Conservation (phyloP, 2,329 filamentous ascomycete species). For the Alternaria hordeiaustralica region DNA sequence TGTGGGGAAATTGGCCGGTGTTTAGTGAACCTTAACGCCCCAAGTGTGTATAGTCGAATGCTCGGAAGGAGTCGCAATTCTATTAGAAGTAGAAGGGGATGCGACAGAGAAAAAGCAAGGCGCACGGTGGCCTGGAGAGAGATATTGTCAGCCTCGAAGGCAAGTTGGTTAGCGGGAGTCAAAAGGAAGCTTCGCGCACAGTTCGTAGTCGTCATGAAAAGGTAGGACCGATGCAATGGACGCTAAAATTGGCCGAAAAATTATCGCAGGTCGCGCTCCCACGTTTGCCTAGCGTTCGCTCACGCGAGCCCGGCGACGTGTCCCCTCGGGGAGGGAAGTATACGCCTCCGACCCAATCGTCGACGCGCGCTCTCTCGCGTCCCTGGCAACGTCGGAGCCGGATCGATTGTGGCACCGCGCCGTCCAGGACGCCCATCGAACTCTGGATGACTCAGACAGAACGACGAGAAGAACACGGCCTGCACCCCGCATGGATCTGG, state of each 20-base stretch:
- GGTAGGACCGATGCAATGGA: conserved; percentile 11
- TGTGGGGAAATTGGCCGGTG: conserved; percentile 21
- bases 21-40: conserved; percentile 20
- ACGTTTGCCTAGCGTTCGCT: background rate
- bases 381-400: conserved; percentile 23
- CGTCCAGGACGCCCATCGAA: conserved; percentile 7
- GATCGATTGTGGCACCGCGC: conserved; percentile 27
- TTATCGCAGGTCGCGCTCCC: conserved; percentile 18
- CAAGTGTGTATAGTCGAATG: conserved; percentile 11
- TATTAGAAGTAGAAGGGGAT: conserved; percentile 10
- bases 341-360: conserved; percentile 26
- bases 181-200: conserved; percentile 34
- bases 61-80: conserved; percentile 16
- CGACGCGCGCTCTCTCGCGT: background rate
- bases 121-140: conserved; percentile 36
- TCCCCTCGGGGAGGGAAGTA: conserved; percentile 23
- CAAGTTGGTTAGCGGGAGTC: conserved; percentile 35
- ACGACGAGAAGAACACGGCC: conserved; percentile 35
- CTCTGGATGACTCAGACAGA: conserved; percentile 29
- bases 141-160: conserved; percentile 31
- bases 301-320: conserved; percentile 15
- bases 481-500: conserved; percentile 36
- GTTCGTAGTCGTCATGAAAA: conserved; percentile 35
- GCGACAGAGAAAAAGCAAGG: conserved; percentile 19
- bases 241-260: conserved; percentile 26